Percentiles rank a stretch among this genome's conserved stretches.
These are phyloP conservation scores for Uronychia setigera DNA, from an alignment of 73 alveolate species.

Conservation along the genomic window DNA sequence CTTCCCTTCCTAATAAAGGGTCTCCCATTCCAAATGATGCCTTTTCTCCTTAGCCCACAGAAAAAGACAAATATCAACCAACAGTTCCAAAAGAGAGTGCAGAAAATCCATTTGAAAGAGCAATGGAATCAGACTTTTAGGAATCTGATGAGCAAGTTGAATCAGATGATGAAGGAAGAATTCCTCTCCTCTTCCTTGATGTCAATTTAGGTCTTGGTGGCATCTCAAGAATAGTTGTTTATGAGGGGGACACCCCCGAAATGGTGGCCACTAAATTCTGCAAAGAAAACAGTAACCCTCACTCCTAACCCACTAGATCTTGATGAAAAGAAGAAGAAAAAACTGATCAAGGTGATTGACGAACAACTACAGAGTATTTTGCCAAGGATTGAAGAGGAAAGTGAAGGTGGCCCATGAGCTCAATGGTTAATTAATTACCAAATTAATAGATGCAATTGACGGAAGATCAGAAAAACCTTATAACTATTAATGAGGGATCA, in stretches of 20 bases:
- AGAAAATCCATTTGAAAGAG: not conserved
- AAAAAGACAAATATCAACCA: no score
- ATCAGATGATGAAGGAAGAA: constrained; percentile 3
- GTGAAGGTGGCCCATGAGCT: no score
- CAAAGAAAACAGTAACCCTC: constrained; percentile 77
- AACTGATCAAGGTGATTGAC: not conserved
- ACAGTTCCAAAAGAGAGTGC: not conserved
- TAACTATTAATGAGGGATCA: no score
- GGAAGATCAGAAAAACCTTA: no score
- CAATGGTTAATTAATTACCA: no score
- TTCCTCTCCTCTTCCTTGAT: constrained; percentile 93
- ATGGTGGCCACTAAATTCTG: constrained; percentile 93
- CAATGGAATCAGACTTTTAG: not conserved
- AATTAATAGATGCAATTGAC: no score
- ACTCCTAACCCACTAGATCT: not conserved
- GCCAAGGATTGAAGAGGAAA: not conserved
- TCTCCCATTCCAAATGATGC: not conserved
- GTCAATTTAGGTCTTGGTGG: constrained; percentile 93
- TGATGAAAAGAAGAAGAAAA: not conserved
- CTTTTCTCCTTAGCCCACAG: no score
- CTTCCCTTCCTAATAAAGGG: not conserved
- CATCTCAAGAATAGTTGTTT: constrained; percentile 89
- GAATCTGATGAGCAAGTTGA: not conserved
- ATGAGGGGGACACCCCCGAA: constrained; percentile 94
- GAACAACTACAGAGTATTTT: not conserved